These are phyloP conservation scores for Aureobasidium sp. DNA, from an alignment of 2,329 filamentous ascomycete species.

Conservation along the genomic window DNA sequence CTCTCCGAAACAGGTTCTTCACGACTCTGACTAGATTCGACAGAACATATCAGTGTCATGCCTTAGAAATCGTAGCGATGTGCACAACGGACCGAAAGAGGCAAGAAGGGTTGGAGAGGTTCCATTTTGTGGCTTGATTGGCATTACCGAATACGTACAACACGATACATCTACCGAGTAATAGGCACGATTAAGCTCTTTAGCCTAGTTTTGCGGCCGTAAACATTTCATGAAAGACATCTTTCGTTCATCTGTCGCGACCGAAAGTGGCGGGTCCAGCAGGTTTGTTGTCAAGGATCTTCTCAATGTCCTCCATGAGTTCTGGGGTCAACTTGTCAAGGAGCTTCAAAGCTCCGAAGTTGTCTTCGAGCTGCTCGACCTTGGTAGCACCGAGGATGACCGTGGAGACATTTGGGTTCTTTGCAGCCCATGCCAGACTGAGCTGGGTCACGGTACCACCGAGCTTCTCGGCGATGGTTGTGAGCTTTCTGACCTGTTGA, in stretches of 20 bases:
- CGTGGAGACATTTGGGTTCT: slow-evolving; percentile 51
- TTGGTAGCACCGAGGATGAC: slow-evolving; percentile 51
- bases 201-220: not conserved
- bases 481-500: slow-evolving; percentile 43
- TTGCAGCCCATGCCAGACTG: slow-evolving; percentile 53
- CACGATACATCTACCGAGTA: not conserved
- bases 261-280: slow-evolving; percentile 26
- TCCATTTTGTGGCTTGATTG: not conserved
- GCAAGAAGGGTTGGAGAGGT: no score
- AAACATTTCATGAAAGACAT: not conserved
- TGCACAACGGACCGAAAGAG: not conserved
- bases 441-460: slow-evolving; percentile 45
- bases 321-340: slow-evolving; percentile 33
- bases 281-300: slow-evolving; percentile 36
- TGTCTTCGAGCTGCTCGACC: slow-evolving; percentile 43
- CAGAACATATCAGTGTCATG: no score
- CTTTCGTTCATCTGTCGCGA: slow-evolving; percentile 25
- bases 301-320: slow-evolving; percentile 38
- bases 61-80: not conserved
- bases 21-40: not conserved
- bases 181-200: not conserved
- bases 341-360: slow-evolving; percentile 40
- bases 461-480: slow-evolving; percentile 43
- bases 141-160: not conserved
- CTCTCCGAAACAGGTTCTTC: not conserved